Conservation (phyloP, 139 green algal genomes). For the Eudorina sp. region DNA sequence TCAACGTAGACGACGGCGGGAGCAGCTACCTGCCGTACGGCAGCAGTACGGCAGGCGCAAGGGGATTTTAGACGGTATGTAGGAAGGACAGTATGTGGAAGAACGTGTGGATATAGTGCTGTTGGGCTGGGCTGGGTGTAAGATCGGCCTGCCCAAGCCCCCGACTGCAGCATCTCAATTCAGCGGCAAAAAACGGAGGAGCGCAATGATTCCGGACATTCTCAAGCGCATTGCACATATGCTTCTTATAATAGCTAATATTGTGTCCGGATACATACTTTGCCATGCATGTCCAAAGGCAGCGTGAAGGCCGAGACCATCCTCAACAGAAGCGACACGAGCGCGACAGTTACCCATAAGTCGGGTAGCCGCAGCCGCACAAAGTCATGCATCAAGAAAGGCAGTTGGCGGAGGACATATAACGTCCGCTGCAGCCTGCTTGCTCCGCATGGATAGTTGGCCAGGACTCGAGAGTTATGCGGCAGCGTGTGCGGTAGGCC, state of each 20-base stretch:
- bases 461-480: background rate
- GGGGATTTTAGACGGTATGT: background rate
- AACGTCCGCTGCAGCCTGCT: background rate
- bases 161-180: background rate
- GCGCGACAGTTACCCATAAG: background rate
- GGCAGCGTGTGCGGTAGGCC: conserved; percentile 7
- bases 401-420: background rate
- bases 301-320: background rate
- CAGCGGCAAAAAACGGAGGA: background rate
- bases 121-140: too few species aligned
- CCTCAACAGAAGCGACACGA: background rate
- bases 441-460: background rate
- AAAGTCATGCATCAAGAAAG: background rate
- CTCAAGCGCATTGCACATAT: background rate
- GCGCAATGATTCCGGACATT: background rate
- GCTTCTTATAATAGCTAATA: too few species aligned
- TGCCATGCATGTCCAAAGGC: background rate
- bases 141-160: too few species aligned
- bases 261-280: too few species aligned
- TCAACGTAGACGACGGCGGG: background rate
- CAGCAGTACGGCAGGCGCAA: background rate
- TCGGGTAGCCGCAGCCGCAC: background rate
- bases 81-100: background rate
- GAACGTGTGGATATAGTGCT: background rate
- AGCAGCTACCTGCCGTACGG: background rate